phyloP scores from a whole-genome alignment of 1,139 yeast genomes.

The Spathaspora sp. region DNA sequence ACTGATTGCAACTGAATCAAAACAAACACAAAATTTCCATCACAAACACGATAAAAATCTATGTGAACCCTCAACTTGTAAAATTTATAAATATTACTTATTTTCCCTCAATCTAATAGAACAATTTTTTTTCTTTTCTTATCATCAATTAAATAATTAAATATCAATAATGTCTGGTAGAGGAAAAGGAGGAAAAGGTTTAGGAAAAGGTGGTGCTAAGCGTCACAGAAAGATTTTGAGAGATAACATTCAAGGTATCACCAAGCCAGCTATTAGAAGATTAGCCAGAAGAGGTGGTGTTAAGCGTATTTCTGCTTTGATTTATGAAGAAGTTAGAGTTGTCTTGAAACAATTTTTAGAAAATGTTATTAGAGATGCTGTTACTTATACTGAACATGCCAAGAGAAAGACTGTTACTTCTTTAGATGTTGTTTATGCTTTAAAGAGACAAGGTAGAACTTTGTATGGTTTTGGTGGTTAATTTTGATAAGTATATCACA shows the following conservation, averaged over 20 bases:
- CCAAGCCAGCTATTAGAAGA: slow-evolving; percentile 99
- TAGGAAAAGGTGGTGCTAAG: slow-evolving; percentile 99
- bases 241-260: slow-evolving; percentile 99
- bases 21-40: neutral
- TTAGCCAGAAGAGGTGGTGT: slow-evolving; percentile 99
- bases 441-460: slow-evolving; percentile 99
- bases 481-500: slow-evolving; percentile 12
- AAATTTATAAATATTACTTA: slow-evolving; percentile 5
- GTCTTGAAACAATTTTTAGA: slow-evolving; percentile 95
- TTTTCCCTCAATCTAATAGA: neutral
- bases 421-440: slow-evolving; percentile 97
- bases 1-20: slow-evolving; percentile 1
- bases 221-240: slow-evolving; percentile 99
- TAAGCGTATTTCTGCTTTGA: slow-evolving; percentile 98
- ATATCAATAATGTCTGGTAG: slow-evolving; percentile 86
- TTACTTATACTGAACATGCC: slow-evolving; percentile 99
- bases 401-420: slow-evolving; percentile 99
- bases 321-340: slow-evolving; percentile 98
- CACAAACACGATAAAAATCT: neutral
- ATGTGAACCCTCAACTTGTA: neutral
- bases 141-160: slow-evolving; percentile 1
- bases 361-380: slow-evolving; percentile 98
- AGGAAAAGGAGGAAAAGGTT: slow-evolving; percentile 99
- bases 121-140: neutral
- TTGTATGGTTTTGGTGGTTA: slow-evolving; percentile 99